Conservation (phyloP, 2,329 filamentous ascomycete genomes). For the Paecilomyces sp. region DNA sequence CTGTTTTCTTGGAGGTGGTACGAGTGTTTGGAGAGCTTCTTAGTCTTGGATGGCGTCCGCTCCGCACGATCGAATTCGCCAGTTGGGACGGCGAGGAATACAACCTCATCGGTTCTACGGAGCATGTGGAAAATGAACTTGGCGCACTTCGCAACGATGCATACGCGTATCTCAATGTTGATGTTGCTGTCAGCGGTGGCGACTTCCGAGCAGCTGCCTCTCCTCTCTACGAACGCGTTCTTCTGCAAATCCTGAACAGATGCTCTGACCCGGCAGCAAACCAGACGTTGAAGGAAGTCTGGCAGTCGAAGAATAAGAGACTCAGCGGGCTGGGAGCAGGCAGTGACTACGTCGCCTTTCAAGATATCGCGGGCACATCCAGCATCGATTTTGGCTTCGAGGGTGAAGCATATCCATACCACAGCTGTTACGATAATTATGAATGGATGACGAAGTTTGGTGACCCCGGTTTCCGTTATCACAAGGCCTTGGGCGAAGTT, state of each 20-base stretch:
- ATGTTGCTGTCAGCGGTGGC: constrained; percentile 68
- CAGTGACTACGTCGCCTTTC: constrained; percentile 84
- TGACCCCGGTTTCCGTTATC: constrained; percentile 78
- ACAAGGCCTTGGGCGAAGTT: constrained; percentile 70
- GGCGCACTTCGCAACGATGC: constrained; percentile 65
- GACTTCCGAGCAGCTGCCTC: constrained; percentile 73
- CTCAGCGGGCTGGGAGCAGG: constrained; percentile 65
- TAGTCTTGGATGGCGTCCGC: constrained; percentile 73
- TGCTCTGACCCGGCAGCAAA: constrained; percentile 67
- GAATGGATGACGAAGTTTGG: constrained; percentile 75
- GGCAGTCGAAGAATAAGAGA: constrained; percentile 54
- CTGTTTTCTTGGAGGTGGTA: constrained; percentile 82
- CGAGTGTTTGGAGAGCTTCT: constrained; percentile 76
- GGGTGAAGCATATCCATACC: constrained; percentile 60
- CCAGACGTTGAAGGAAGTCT: constrained; percentile 64
- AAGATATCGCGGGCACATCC: constrained; percentile 81
- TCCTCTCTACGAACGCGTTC: constrained; percentile 66
- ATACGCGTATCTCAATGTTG: constrained; percentile 86
- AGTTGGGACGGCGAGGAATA: constrained; percentile 95
- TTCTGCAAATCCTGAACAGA: constrained; percentile 66
- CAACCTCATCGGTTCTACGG: constrained; percentile 88
- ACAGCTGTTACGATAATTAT: constrained; percentile 85
- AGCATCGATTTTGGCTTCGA: constrained; percentile 78
- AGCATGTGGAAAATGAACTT: constrained; percentile 83
- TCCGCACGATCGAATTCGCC: constrained; percentile 93